Evolutionary conservation across 148 eudicot genomes (phyloP).

Genomic region (Agrostemma githago): DNA sequence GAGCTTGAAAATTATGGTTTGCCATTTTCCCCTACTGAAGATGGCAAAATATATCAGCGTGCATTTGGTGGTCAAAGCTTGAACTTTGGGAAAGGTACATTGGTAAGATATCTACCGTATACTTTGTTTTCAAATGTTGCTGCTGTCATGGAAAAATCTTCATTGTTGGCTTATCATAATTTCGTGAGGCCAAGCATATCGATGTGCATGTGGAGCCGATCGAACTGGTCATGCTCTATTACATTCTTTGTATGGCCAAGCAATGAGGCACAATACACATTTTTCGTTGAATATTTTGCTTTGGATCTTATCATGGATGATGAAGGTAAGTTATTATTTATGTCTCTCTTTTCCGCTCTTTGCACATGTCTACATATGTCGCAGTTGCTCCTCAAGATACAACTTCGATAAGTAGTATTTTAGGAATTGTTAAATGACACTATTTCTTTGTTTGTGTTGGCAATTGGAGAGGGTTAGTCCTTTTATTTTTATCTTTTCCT

Average conservation of each 20-base stretch:
- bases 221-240: slow-evolving; percentile 97
- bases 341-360: not conserved
- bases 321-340: slow-evolving; percentile 46
- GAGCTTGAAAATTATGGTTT: slow-evolving; percentile 98
- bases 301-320: slow-evolving; percentile 90
- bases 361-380: not conserved
- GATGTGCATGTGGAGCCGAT: slow-evolving; percentile 99
- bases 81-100: slow-evolving; percentile 88
- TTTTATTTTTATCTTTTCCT: no score
- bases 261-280: slow-evolving; percentile 99
- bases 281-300: slow-evolving; percentile 97
- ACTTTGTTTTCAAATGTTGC: not conserved
- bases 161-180: slow-evolving; percentile 5
- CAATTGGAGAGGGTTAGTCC: not conserved
- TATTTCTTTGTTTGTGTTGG: not conserved
- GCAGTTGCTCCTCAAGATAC: not conserved
- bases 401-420: not conserved
- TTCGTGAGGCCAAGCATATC: slow-evolving; percentile 97
- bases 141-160: not conserved
- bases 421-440: not conserved
- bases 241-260: slow-evolving; percentile 94
- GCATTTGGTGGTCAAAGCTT: slow-evolving; percentile 99
- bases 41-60: slow-evolving; percentile 95
- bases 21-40: slow-evolving; percentile 98
- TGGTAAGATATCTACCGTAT: not conserved